These are phyloP conservation scores for Gnaphalium uliginosum DNA, from an alignment of 129 eudicot species.

Conservation along the genomic window DNA sequence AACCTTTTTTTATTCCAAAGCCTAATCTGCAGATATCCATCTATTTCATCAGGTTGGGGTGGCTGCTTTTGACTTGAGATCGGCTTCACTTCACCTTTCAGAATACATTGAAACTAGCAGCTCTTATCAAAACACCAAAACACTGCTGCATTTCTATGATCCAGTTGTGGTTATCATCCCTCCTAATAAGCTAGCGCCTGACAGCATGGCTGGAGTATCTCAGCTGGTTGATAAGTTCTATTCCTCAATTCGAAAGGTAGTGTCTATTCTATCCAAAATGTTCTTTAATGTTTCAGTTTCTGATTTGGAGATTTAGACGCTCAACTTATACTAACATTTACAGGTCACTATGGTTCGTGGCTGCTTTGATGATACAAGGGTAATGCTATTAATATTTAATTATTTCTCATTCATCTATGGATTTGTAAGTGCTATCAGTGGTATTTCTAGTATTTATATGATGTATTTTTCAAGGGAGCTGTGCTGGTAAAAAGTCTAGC, in stretches of 20 bases:
- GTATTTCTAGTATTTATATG: conserved; percentile 30
- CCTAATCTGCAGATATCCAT: not conserved
- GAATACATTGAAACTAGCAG: conserved; percentile 96
- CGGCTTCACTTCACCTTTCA: conserved; percentile 92
- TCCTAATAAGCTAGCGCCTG: conserved; percentile 82
- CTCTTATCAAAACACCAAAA: conserved; percentile 88
- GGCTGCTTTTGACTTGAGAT: conserved; percentile 94
- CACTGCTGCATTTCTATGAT: conserved; percentile 84
- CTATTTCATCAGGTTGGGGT: conserved; percentile 74
- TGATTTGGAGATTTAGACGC: not conserved
- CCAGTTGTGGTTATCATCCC: conserved; percentile 84
- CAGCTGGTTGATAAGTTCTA: conserved; percentile 73
- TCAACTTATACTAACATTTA: conserved; percentile 6
- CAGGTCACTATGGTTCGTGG: conserved; percentile 85
- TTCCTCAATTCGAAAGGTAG: conserved; percentile 72
- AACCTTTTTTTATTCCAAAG: too few species aligned
- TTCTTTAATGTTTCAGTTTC: conserved; percentile 16
- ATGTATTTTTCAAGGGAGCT: conserved; percentile 60
- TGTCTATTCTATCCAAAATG: not conserved
- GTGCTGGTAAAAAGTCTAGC: conserved; percentile 76
- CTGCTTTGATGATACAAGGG: conserved; percentile 97
- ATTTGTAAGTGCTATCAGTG: conserved; percentile 11
- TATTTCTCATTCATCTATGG: not conserved
- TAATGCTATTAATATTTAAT: conserved; percentile 19
- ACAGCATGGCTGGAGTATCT: conserved; percentile 92